These are phyloP conservation scores for Tetrapisispora namnaoensis DNA, from an alignment of 805 yeast genomes.

Conservation along the genomic window DNA sequence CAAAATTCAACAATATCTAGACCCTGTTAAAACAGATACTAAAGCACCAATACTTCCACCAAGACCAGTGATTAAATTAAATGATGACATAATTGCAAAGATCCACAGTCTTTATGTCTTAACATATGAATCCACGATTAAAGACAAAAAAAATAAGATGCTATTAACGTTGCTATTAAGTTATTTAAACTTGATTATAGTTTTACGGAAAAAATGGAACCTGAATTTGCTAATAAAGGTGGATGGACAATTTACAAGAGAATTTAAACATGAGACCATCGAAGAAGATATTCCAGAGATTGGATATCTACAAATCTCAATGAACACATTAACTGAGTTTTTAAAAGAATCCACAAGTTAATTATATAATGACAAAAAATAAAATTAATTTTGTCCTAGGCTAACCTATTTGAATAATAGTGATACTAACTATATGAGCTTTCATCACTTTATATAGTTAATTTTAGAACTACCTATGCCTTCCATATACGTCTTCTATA, in stretches of 20 bases:
- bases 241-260: slow-evolving; percentile 21
- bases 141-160: slow-evolving; percentile 4
- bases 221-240: slow-evolving; percentile 23
- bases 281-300: slow-evolving; percentile 15
- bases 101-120: slow-evolving; percentile 36
- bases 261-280: slow-evolving; percentile 13
- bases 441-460: no score
- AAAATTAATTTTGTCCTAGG: no score
- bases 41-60: slow-evolving; percentile 20
- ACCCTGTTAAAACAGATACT: no score
- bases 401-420: no score
- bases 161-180: slow-evolving; percentile 32
- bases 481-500: no score
- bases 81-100: slow-evolving; percentile 33
- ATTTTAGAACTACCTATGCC: no score
- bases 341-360: no score
- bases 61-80: slow-evolving; percentile 37
- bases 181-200: slow-evolving; percentile 44
- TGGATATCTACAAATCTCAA: slow-evolving; percentile 23
- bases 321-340: slow-evolving; percentile 11
- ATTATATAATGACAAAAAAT: no score
- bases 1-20: neutral
- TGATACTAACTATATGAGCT: no score
- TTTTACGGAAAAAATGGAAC: slow-evolving; percentile 29
- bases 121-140: slow-evolving; percentile 27